These are phyloP conservation scores for Populus tremula DNA, from an alignment of 345 rosid species.

Conservation along the genomic window DNA sequence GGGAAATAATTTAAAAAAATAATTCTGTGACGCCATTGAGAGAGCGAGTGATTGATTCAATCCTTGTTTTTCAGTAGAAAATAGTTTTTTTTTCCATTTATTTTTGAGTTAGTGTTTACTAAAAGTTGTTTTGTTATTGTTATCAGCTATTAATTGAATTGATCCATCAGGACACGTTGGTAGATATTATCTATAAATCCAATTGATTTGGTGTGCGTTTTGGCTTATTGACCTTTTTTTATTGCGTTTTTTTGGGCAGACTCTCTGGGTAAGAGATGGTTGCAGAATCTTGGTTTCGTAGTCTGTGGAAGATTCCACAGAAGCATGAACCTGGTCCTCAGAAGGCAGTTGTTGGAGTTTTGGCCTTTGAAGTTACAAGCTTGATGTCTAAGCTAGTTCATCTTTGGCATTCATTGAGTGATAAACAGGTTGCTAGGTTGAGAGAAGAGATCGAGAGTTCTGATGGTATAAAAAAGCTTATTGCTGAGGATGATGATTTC, in stretches of 20 bases:
- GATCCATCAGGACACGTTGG: neutral
- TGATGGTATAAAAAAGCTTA: slow-evolving; percentile 70
- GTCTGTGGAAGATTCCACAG: slow-evolving; percentile 62
- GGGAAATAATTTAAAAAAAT: no score
- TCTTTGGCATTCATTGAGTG: slow-evolving; percentile 85
- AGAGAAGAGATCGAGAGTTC: slow-evolving; percentile 66
- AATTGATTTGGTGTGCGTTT: neutral
- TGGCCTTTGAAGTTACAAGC: slow-evolving; percentile 87
- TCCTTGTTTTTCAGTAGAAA: neutral
- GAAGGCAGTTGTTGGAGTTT: slow-evolving; percentile 65
- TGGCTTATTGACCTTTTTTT: neutral
- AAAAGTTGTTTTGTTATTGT: neutral
- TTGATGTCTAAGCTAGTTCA: slow-evolving; percentile 83
- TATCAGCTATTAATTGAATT: neutral
- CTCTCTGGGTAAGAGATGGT: slow-evolving; percentile 46
- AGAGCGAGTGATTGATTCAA: neutral
- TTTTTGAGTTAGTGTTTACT: neutral
- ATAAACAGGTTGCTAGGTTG: slow-evolving; percentile 69
- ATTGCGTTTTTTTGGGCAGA: neutral
- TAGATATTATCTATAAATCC: neutral
- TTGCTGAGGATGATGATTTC: slow-evolving; percentile 76
- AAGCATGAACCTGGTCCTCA: slow-evolving; percentile 52
- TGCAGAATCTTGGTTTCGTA: slow-evolving; percentile 87
- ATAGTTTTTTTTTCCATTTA: neutral
- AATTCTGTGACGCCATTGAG: neutral